These are phyloP conservation scores for Cyathus striatus DNA, from an alignment of 768 basidiomycete genomes.

Conservation along the genomic window DNA sequence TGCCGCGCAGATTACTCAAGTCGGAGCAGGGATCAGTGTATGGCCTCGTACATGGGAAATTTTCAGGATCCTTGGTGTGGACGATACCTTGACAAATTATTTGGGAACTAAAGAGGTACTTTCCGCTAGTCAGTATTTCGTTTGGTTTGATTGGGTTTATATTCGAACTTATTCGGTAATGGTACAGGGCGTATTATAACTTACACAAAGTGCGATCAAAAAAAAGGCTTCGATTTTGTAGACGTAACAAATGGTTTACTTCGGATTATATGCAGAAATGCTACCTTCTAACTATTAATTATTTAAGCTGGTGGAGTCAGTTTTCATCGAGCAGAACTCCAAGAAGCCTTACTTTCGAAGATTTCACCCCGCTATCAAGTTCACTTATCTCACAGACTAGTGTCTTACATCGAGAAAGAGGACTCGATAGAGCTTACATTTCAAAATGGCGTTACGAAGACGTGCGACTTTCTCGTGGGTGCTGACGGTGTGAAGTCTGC, in stretches of 20 bases:
- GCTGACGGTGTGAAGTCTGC: slow-evolving; percentile 31
- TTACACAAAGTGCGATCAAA: slow-evolving; percentile 26
- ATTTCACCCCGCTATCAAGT: slow-evolving; percentile 26
- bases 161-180: not conserved
- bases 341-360: slow-evolving; percentile 34
- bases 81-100: slow-evolving; percentile 7
- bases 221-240: slow-evolving; percentile 17
- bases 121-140: slow-evolving; percentile 4
- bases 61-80: slow-evolving; percentile 14
- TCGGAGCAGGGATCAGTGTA: slow-evolving; percentile 32
- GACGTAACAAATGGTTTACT: slow-evolving; percentile 20
- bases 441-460: slow-evolving; percentile 36
- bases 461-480: slow-evolving; percentile 44
- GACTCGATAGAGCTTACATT: slow-evolving; percentile 27
- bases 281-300: not conserved
- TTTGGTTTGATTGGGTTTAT: not conserved
- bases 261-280: not conserved
- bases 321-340: slow-evolving; percentile 51
- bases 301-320: slow-evolving; percentile 12
- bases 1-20: slow-evolving; percentile 24
- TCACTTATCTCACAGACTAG: slow-evolving; percentile 37
- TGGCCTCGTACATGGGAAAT: slow-evolving; percentile 24
- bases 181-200: slow-evolving; percentile 10
- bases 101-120: slow-evolving; percentile 10
- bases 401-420: slow-evolving; percentile 27